Evolutionary conservation across 306 rosid genomes (phyloP), one percentile per base, ranked within the genome.

Genomic region (Senna siamea): DNA sequence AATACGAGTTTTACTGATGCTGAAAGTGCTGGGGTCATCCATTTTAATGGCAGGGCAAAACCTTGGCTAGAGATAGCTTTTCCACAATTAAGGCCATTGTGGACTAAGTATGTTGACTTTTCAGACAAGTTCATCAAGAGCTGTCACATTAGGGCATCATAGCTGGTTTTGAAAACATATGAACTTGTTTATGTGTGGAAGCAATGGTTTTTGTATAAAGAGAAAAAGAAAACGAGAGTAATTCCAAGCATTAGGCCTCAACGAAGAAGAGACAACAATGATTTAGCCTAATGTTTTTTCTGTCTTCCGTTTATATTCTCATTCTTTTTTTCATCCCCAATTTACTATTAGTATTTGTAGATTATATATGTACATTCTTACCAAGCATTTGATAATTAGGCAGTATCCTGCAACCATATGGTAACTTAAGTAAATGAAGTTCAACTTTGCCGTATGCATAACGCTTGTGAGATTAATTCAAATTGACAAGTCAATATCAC

Each of bases 21-120:
- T 64, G 85, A 90, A 85, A 86, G 68, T 55, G 92, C 92, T 4
- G 98, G 98, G 17, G 98, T 95, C 71, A 64, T 95, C 84, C 99
- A 95, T 84, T 95, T 86, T 82, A 95, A 92, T 56, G 99, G 99
- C 70, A 85, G 99, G 78, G 99, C 98, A 46, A 95, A 95, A 77
- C 99, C 99, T 19, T 95, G 99, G 99, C 90, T 95, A 51, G 99
- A 95, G 54, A 90, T 95, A 75, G 97, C 96, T 53, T 95, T 92
- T 85, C 96, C 98, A 1, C 82, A 83, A 32, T 89, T 95, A 18
- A 76, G 87, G 80, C 80, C 83, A 47, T 73, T 95, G 65, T 95
- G 99, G 99, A 38, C 97, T 5, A 95, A 90, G 78, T 83, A 95
- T 68, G 79, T 95, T 34, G 63, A 90, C 79, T 92, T 92, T 88